Conservation (phyloP, 169 alveolate species). For the Cryptosporidium meleagridis region DNA sequence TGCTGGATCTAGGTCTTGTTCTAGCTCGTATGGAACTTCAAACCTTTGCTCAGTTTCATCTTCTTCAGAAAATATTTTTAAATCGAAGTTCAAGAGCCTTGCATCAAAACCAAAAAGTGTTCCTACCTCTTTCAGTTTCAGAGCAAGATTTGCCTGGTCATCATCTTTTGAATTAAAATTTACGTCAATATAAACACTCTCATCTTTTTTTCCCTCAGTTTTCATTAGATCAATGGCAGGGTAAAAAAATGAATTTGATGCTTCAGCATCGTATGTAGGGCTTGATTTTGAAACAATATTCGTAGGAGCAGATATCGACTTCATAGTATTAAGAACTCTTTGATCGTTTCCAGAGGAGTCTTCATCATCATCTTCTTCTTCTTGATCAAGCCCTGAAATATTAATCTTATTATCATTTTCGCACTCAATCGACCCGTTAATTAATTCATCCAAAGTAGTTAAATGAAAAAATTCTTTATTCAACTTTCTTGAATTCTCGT, state of each 20-base stretch:
- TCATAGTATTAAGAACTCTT: slow-evolving; percentile 59
- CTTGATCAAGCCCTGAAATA: neutral
- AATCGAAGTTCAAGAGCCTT: slow-evolving; percentile 55
- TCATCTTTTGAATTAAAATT: slow-evolving; percentile 37
- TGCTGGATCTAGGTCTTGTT: slow-evolving; percentile 84
- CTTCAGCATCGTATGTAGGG: slow-evolving; percentile 54
- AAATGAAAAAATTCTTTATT: slow-evolving; percentile 60
- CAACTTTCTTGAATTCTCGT: slow-evolving; percentile 27
- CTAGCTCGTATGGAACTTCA: slow-evolving; percentile 88
- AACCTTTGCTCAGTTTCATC: slow-evolving; percentile 79
- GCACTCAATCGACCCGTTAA: slow-evolving; percentile 33
- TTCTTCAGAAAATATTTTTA: slow-evolving; percentile 64
- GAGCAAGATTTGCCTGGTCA: slow-evolving; percentile 68
- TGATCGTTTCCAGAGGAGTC: slow-evolving; percentile 13
- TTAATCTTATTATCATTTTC: neutral
- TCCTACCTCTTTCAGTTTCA: slow-evolving; percentile 54
- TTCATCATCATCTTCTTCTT: slow-evolving; percentile 16
- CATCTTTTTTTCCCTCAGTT: slow-evolving; percentile 30
- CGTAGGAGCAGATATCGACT: slow-evolving; percentile 66
- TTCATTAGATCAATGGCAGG: slow-evolving; percentile 66
- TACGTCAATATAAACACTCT: slow-evolving; percentile 1
- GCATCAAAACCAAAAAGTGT: slow-evolving; percentile 72
- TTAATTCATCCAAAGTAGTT: slow-evolving; percentile 48
- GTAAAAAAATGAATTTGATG: slow-evolving; percentile 54
- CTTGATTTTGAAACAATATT: slow-evolving; percentile 21